Conservation (phyloP, 768 basidiomycete species). For the Rhizopogon rudus region DNA sequence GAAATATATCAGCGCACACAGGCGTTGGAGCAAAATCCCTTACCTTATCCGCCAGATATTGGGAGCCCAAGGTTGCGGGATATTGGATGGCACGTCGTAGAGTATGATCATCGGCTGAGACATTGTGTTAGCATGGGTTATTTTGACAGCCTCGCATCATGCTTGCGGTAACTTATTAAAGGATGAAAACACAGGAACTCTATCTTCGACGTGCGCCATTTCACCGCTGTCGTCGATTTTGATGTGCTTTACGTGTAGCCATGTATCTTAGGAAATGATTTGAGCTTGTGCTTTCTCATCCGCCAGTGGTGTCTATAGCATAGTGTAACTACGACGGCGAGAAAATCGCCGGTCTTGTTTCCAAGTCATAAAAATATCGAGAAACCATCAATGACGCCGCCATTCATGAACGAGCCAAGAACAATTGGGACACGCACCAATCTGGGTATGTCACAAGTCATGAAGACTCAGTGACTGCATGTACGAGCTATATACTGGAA, state of each 20-base stretch:
- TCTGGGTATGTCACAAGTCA: not conserved
- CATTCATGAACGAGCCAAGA: not conserved
- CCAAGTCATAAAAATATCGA: not conserved
- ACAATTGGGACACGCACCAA: not conserved
- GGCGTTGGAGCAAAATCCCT: constrained; percentile 2
- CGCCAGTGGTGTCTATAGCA: not conserved
- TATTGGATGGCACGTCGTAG: constrained; percentile 61
- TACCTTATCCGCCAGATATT: constrained; percentile 72
- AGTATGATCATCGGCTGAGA: constrained; percentile 52
- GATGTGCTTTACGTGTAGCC: not conserved
- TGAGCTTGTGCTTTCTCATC: not conserved
- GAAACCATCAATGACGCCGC: not conserved
- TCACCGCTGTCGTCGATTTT: not conserved
- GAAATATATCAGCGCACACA: not conserved
- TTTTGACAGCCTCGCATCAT: not conserved
- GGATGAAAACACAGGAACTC: not conserved
- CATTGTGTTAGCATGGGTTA: constrained; percentile 20
- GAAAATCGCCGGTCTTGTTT: not conserved
- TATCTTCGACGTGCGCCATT: not conserved
- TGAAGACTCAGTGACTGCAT: not conserved
- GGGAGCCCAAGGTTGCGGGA: constrained; percentile 69
- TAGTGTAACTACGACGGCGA: not conserved
- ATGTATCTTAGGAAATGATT: not conserved
- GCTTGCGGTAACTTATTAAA: constrained; percentile 10
- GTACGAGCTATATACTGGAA: not conserved